phyloP scores from a whole-genome alignment of 2,329 filamentous ascomycete genomes.

The Arthrocladium fulminans region DNA sequence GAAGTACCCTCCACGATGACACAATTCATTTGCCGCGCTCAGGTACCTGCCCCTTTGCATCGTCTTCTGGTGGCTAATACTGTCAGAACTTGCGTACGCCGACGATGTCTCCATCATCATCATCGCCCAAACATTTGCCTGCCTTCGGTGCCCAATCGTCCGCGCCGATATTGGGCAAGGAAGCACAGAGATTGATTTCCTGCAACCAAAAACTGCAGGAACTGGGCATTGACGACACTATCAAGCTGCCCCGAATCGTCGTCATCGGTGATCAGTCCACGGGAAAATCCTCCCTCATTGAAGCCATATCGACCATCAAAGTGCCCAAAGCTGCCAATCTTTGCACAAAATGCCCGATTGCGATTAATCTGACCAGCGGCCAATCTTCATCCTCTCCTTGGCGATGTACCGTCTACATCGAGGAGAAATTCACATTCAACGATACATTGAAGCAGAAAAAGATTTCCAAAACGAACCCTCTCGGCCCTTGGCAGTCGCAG shows the following conservation, averaged over 20 bases:
- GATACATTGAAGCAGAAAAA: slow-evolving; percentile 31
- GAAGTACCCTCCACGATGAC: not conserved
- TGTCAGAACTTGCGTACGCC: not conserved
- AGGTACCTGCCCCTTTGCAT: not conserved
- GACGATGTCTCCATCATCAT: not conserved
- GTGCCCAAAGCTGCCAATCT: slow-evolving; percentile 62
- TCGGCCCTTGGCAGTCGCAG: slow-evolving; percentile 57
- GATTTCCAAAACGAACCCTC: slow-evolving; percentile 41
- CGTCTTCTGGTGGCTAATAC: not conserved
- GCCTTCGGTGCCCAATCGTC: not conserved
- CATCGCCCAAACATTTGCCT: not conserved
- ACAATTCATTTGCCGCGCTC: not conserved
- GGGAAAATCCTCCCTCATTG: slow-evolving; percentile 64
- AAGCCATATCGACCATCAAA: slow-evolving; percentile 57
- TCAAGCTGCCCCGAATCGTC: slow-evolving; percentile 7
- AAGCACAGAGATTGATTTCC: slow-evolving; percentile 2
- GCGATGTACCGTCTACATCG: slow-evolving; percentile 59
- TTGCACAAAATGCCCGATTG: slow-evolving; percentile 72
- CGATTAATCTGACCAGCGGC: slow-evolving; percentile 60
- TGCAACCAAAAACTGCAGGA: slow-evolving; percentile 8
- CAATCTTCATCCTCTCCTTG: slow-evolving; percentile 42
- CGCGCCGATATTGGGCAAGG: not conserved
- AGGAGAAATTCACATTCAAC: slow-evolving; percentile 54
- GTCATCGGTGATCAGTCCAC: slow-evolving; percentile 61
- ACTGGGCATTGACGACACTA: slow-evolving; percentile 7